Evolutionary conservation across 176 grass and related monocot genomes (phyloP).

Genomic region (Zea luxurians): DNA sequence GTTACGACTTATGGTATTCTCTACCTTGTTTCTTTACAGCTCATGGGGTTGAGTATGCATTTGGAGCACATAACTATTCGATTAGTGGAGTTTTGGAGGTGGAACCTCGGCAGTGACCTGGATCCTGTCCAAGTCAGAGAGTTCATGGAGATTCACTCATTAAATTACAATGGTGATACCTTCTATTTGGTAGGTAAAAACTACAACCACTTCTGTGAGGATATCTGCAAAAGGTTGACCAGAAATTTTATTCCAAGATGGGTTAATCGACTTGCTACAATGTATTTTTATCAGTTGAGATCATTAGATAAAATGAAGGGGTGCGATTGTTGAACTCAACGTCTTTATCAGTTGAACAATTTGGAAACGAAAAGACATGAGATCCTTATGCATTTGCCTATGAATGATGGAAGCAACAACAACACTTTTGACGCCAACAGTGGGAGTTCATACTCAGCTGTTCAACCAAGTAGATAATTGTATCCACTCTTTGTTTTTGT

Average conservation of each 20-base stretch:
- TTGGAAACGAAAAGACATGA: too few species aligned
- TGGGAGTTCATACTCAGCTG: too few species aligned
- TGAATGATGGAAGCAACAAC: too few species aligned
- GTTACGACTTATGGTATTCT: neutral
- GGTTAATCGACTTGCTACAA: conserved; percentile 73
- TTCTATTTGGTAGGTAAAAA: conserved; percentile 71
- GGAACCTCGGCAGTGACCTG: conserved; percentile 60
- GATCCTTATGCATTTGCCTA: too few species aligned
- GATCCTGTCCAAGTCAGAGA: conserved; percentile 54
- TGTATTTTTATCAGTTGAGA: neutral
- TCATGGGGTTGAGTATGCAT: conserved; percentile 67
- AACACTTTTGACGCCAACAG: too few species aligned
- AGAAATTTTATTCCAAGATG: conserved; percentile 61
- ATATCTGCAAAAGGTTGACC: conserved; percentile 64
- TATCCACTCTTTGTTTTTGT: too few species aligned
- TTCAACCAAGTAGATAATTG: too few species aligned
- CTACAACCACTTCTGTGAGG: conserved; percentile 72
- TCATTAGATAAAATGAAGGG: too few species aligned
- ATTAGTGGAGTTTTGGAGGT: conserved; percentile 67
- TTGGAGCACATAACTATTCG: neutral
- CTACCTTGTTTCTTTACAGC: conserved; percentile 33
- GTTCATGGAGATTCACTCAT: conserved; percentile 58
- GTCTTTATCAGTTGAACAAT: too few species aligned
- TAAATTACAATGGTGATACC: conserved; percentile 64
- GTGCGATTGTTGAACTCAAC: too few species aligned